Evolutionary conservation across 1,284 basidiomycete genomes (phyloP), one percentile per base, ranked within the genome.

Genomic region (Porogramme epimiltina): DNA sequence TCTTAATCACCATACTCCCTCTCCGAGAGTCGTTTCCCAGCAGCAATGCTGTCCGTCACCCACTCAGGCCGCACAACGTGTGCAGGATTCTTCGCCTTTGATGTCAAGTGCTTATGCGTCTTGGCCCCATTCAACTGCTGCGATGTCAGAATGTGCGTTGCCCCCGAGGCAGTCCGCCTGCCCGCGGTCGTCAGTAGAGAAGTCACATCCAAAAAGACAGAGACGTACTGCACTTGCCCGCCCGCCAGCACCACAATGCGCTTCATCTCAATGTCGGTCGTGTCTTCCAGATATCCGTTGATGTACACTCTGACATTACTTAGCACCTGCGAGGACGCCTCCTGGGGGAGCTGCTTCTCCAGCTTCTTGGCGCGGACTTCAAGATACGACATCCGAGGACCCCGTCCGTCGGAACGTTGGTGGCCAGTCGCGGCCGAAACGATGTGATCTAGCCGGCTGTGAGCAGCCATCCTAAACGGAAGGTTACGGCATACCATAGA

Each of bases 211-310:
- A n/a, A 9, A 13, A 16, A 45, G 48, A 22, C 37, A 36, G 15
- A 39, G 43, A 69, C 73, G 71, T 76, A 87, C 73, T 66, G 70
- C 56, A 66, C 72, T 58, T 56, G 64, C 16, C 87, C 87, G 4
- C 88, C 87, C 42, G 80, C 81, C 42, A 77, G 69, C 13, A 70
- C 65, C 15, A 89, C 73, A 16, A 82, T 70, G 52, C 80, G 72
- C 68, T 83, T 89, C 75, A 89, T 82, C 67, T 89, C 87, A 42
- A 86, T 79, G 62, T 89, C 88, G 5, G 87, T 90, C 16, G 86
- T 89, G 41, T 77, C 75, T 31, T 73, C 74, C 51, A 89, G 70
- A 61, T 82, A 88, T 1, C 87, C 87, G 55, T 84, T 76, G 62
- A 89, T 84, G 59, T 87, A 87, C 20, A 82, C 71, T 36, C 56